Conservation (phyloP, 352 stramenopile genomes). For the Phytophthora melonis region DNA sequence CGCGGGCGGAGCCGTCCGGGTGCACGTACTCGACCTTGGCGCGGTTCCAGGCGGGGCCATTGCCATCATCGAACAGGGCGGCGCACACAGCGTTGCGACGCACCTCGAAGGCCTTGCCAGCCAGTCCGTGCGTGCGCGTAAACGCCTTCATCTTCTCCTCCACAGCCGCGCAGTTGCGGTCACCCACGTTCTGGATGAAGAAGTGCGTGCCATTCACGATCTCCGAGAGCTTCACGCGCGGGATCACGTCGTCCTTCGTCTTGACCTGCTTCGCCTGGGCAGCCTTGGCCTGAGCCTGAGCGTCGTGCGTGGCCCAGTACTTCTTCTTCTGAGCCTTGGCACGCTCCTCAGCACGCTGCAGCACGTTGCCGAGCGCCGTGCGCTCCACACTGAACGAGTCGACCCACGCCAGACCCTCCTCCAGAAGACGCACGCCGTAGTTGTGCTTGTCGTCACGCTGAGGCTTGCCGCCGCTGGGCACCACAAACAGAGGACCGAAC, state of each 20-base stretch:
- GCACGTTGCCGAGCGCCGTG: constrained; percentile 77
- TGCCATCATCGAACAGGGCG: constrained; percentile 96
- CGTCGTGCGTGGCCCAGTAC: constrained; percentile 93
- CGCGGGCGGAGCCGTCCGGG: constrained; percentile 65
- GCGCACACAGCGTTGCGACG: constrained; percentile 92
- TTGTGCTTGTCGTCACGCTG: constrained; percentile 80
- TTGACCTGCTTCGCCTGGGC: constrained; percentile 55
- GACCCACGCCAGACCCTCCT: constrained; percentile 93
- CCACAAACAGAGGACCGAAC: constrained; percentile 89
- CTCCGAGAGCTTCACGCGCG: constrained; percentile 92
- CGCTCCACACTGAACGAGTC: constrained; percentile 95
- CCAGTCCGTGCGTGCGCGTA: constrained; percentile 87
- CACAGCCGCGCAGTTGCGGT: constrained; percentile 89
- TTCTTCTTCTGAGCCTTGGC: constrained; percentile 95
- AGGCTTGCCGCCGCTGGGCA: constrained; percentile 36
- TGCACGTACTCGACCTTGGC: constrained; percentile 90
- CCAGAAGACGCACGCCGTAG: constrained; percentile 93
- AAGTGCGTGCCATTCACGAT: constrained; percentile 95
- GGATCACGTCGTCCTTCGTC: constrained; percentile 73
- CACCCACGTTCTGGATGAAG: constrained; percentile 92
- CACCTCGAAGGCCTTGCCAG: constrained; percentile 92
- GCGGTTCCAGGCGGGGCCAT: constrained; percentile 94
- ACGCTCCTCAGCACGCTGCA: constrained; percentile 84
- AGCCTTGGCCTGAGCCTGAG: constrained; percentile 59
- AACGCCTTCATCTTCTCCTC: constrained; percentile 96